These are phyloP conservation scores for Hemisphaericaspora xylanilytica DNA, from an alignment of 1,139 yeast species.

Conservation along the genomic window DNA sequence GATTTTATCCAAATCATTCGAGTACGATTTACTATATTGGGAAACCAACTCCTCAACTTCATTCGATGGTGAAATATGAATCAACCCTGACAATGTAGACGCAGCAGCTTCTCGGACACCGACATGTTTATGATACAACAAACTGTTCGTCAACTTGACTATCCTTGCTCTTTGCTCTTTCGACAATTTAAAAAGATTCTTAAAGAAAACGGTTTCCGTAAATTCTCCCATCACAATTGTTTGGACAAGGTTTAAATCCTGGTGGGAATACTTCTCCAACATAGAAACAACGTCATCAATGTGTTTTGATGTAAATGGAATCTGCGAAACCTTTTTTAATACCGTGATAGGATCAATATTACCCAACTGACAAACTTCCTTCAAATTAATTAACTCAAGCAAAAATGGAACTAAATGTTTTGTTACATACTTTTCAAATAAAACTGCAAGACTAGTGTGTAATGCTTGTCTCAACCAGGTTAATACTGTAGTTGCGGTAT, in stretches of 20 bases:
- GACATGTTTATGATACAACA: conserved; percentile 62
- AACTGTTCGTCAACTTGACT: conserved; percentile 50
- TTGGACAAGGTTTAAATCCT: conserved; percentile 62
- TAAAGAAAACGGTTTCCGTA: conserved; percentile 71
- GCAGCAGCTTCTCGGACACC: conserved; percentile 82
- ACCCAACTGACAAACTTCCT: conserved; percentile 81
- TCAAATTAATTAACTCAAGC: conserved; percentile 61
- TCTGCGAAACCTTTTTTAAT: conserved; percentile 56
- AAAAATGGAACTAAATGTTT: conserved; percentile 66
- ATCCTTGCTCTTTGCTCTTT: conserved; percentile 49
- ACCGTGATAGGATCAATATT: conserved; percentile 55
- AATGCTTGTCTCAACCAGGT: conserved; percentile 44
- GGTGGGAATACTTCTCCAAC: conserved; percentile 45
- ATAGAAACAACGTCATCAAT: conserved; percentile 49
- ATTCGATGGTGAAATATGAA: conserved; percentile 68
- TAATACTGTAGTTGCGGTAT: conserved; percentile 45
- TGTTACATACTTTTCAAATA: conserved; percentile 38
- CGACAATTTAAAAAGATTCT: conserved; percentile 60
- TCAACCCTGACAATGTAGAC: conserved; percentile 72
- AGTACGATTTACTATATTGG: conserved; percentile 23
- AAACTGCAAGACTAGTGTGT: conserved; percentile 38
- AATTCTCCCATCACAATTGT: conserved; percentile 65
- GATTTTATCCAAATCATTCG: conserved; percentile 29
- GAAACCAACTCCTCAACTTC: conserved; percentile 44
- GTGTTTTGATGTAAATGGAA: conserved; percentile 48